Evolutionary conservation across 2,329 filamentous ascomycete species (phyloP), one percentile per base, ranked within the genome.

Genomic region (Cytospora schulzeri): DNA sequence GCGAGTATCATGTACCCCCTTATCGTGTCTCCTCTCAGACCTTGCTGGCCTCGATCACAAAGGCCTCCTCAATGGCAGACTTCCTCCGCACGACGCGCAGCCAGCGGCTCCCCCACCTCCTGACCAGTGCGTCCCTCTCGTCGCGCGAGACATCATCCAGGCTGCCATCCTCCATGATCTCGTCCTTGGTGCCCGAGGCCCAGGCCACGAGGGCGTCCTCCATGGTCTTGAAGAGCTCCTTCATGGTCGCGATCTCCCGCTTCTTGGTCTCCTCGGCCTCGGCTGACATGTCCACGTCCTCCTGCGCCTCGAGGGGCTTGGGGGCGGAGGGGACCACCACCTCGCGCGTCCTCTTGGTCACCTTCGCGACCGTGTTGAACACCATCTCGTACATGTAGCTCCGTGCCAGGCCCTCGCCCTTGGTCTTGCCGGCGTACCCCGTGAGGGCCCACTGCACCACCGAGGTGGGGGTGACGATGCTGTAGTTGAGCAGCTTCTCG

Each of bases 401-500:
- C 70, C 90, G 85, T 14, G 90, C 86, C 15, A 99, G 85, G 3
- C 85, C 84, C 52, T 85, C 83, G 57, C 90, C 90, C 2, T 87
- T 69, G 41, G 77, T 76, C 12, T 76, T 75, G 50, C 79, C 79
- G 52, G 76, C 81, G 67, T 92, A 77, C 22, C 76, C 75, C 56
- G 87, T 82, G 15, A 99, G 83, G 0, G 92, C 92, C 95, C 95
- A 99, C 72, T 96, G 89, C 56, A 97, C 85, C 31, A 99, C 93
- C 19, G 89, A 89, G 64, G 88, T 81, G 0, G 95, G 95, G 11
- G 90, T 93, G 41, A 99, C 83, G 71, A 99, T 97, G 17, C 91
- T 93, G 79, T 97, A 99, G 79, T 98, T 99, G 70, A 99, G 88
- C 6, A 99, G 85, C 78, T 98, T 98, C 81, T 98, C 94, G 65